These are phyloP conservation scores for Diaporthe sp. DNA, from an alignment of 2,329 filamentous ascomycete species.

Conservation along the genomic window DNA sequence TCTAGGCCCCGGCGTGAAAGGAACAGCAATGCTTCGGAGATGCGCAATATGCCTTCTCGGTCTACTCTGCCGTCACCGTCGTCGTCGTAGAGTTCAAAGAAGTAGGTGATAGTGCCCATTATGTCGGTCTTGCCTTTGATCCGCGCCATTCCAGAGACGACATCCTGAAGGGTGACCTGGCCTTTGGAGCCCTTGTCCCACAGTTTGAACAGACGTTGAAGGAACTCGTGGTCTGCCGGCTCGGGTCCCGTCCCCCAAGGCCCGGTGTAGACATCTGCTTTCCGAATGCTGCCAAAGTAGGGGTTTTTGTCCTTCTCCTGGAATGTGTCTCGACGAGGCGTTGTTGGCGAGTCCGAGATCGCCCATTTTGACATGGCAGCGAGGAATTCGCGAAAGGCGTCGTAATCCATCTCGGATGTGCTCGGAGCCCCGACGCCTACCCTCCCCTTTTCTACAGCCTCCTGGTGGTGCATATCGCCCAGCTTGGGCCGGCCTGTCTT, in stretches of 20 bases:
- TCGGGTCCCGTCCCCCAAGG: slow-evolving; percentile 71
- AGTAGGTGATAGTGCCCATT: slow-evolving; percentile 97
- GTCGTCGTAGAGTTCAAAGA: slow-evolving; percentile 98
- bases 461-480: slow-evolving; percentile 54
- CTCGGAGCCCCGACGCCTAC: slow-evolving; percentile 87
- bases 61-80: slow-evolving; percentile 92
- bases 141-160: slow-evolving; percentile 89
- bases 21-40: slow-evolving; percentile 94
- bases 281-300: slow-evolving; percentile 72
- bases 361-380: slow-evolving; percentile 94
- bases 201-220: slow-evolving; percentile 86
- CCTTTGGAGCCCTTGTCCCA: slow-evolving; percentile 87
- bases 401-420: slow-evolving; percentile 96
- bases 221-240: slow-evolving; percentile 95
- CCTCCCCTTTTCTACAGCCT: slow-evolving; percentile 83
- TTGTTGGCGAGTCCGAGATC: slow-evolving; percentile 84
- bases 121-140: slow-evolving; percentile 96
- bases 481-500: slow-evolving; percentile 68
- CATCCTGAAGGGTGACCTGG: slow-evolving; percentile 89
- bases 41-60: slow-evolving; percentile 92
- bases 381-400: slow-evolving; percentile 94
- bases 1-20: slow-evolving; percentile 90
- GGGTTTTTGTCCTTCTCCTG: slow-evolving; percentile 69
- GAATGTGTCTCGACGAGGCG: slow-evolving; percentile 63
- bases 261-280: slow-evolving; percentile 59